Conservation (phyloP, 495 filamentous ascomycete genomes). For the Aspergillus steynii region DNA sequence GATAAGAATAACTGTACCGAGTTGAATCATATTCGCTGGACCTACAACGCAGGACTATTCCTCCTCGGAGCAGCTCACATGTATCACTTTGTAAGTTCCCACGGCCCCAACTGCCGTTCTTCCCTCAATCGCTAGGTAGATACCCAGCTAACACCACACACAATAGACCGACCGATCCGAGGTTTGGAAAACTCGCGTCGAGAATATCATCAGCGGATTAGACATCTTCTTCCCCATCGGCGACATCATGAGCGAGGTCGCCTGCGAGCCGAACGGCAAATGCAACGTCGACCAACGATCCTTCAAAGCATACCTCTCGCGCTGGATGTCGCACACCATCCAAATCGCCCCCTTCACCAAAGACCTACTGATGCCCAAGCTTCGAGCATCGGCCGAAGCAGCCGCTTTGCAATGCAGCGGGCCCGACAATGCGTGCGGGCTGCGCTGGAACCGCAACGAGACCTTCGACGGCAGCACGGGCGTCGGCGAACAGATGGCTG, state of each 20-base stretch:
- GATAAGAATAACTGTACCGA: slow-evolving; percentile 47
- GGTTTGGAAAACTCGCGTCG: slow-evolving; percentile 56
- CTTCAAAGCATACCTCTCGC: slow-evolving; percentile 79
- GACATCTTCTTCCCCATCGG: slow-evolving; percentile 48
- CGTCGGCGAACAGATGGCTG: slow-evolving; percentile 68
- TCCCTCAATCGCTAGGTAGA: neutral
- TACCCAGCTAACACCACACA: neutral
- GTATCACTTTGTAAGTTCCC: slow-evolving; percentile 63
- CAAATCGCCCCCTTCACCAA: slow-evolving; percentile 65
- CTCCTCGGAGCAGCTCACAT: slow-evolving; percentile 68
- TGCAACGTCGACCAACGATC: slow-evolving; percentile 72
- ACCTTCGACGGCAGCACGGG: slow-evolving; percentile 54
- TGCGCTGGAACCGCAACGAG: slow-evolving; percentile 51
- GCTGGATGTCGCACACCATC: slow-evolving; percentile 67
- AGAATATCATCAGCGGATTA: slow-evolving; percentile 54
- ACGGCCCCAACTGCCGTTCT: neutral
- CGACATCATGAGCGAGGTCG: slow-evolving; percentile 59
- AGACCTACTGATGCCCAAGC: slow-evolving; percentile 56
- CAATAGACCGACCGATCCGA: slow-evolving; percentile 57
- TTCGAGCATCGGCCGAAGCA: slow-evolving; percentile 60
- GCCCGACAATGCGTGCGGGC: slow-evolving; percentile 59
- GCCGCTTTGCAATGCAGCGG: slow-evolving; percentile 69
- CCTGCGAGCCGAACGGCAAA: slow-evolving; percentile 48
- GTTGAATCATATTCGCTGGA: slow-evolving; percentile 59
- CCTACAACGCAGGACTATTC: slow-evolving; percentile 65